Evolutionary conservation across 208 protist species (phyloP).

Genomic region (Borovskyia barvae): DNA sequence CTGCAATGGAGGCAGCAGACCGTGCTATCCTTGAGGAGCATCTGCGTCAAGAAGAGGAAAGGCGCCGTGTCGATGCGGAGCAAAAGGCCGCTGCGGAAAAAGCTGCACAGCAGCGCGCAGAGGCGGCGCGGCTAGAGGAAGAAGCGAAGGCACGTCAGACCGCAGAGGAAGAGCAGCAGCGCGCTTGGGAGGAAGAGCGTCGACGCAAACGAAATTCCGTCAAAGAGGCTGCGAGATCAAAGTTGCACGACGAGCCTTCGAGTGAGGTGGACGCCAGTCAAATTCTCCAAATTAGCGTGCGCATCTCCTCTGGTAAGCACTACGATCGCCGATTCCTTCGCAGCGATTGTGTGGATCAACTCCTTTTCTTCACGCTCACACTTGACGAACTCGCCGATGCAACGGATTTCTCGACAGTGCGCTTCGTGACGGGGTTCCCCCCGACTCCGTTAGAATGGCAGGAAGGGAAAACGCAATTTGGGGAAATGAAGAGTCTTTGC

Average conservation of each 20-base stretch:
- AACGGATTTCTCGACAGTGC: slow-evolving; percentile 30
- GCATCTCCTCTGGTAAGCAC: slow-evolving; percentile 42
- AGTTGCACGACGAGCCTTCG: slow-evolving; percentile 46
- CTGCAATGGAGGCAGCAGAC: slow-evolving; percentile 60
- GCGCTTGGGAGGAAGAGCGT: slow-evolving; percentile 6
- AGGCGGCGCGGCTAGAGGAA: slow-evolving; percentile 8
- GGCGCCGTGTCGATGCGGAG: slow-evolving; percentile 10
- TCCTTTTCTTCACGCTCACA: slow-evolving; percentile 51
- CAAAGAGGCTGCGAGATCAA: slow-evolving; percentile 12
- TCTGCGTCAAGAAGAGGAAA: slow-evolving; percentile 22
- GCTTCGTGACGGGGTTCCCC: slow-evolving; percentile 72
- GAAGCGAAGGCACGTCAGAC: slow-evolving; percentile 25
- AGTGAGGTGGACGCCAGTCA: slow-evolving; percentile 20
- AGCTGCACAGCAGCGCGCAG: slow-evolving; percentile 22
- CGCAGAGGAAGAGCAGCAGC: slow-evolving; percentile 21
- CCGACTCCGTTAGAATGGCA: slow-evolving; percentile 45
- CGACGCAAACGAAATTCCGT: slow-evolving; percentile 10
- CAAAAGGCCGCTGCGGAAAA: slow-evolving; percentile 22
- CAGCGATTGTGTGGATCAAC: slow-evolving; percentile 46
- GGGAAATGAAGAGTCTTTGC: slow-evolving; percentile 49
- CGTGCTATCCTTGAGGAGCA: slow-evolving; percentile 43
- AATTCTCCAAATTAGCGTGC: slow-evolving; percentile 50
- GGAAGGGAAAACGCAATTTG: slow-evolving; percentile 34
- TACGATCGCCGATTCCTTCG: slow-evolving; percentile 61
- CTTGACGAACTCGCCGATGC: slow-evolving; percentile 52